Evolutionary conservation across 2,329 filamentous ascomycete species (phyloP), one percentile per base, ranked within the genome.

Genomic region (Scolecobasidium constrictum): DNA sequence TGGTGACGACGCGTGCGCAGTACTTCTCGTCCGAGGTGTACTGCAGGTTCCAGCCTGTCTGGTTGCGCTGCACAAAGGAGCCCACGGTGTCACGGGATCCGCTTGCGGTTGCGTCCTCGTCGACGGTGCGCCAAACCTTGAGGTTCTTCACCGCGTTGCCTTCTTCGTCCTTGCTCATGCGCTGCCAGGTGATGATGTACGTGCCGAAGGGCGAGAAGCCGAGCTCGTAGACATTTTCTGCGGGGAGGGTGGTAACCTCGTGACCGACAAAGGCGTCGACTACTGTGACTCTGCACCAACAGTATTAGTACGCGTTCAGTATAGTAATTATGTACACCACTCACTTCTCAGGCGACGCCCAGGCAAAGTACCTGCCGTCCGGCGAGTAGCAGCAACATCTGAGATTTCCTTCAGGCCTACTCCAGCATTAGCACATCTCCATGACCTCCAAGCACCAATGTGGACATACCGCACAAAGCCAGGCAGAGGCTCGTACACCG

Each of bases 181-280:
- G 81, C 69, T 98, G 90, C 87, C 88, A 96, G 42, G 92, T 96
- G 60, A 94, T 94, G 59, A 96, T 71, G 64, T 85, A 98, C 45
- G 85, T 92, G 48, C 92, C 92, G 44, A 80, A 73, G 4, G 90
- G 92, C 19, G 92, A 98, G 67, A 98, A 98, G 50, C 82, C 86
- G 47, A 98, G 71, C 63, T 98, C 92, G 68, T 86, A 94, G 50
- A 96, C 87, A 58, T 93, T 90, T 46, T 81, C 68, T 35, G 87
- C 77, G 46, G 81, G 75, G 39, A 98, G 75, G 26, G 74, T 80
- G 49, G 86, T 78, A 57, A 94, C 69, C 52, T 83, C 67, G 53
- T 81, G 69, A 55, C 88, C 90, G 51, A 71, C 73, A 35, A 82
- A 83, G 49, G 90, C 76, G 62, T 96, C 86, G 55, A 93, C 73